phyloP scores from a whole-genome alignment of 352 stramenopile species.

The Thalassiosira delicatula region DNA sequence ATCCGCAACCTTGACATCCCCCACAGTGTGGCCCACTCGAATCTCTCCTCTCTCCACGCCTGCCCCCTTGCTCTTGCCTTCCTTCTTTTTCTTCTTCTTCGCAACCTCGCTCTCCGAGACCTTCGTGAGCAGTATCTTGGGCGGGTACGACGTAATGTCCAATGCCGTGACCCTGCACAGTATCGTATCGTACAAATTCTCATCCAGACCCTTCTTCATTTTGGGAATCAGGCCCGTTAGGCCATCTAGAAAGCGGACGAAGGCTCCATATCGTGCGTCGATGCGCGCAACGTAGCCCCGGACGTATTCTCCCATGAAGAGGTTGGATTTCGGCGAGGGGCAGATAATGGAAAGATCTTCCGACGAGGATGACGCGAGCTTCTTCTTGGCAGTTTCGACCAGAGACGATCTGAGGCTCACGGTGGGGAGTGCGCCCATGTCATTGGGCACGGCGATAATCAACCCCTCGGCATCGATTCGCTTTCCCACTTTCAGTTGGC shows the following conservation, averaged over 20 bases:
- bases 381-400: conserved; percentile 53
- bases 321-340: conserved; percentile 62
- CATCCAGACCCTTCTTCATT: conserved; percentile 75
- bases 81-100: conserved; percentile 51
- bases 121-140: conserved; percentile 76
- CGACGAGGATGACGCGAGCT: conserved; percentile 33
- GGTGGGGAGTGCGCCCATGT: conserved; percentile 60
- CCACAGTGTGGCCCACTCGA: conserved; percentile 70
- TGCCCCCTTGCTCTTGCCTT: conserved; percentile 20
- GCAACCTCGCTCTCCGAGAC: conserved; percentile 48
- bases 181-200: conserved; percentile 75
- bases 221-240: conserved; percentile 84
- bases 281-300: conserved; percentile 77
- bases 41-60: conserved; percentile 14
- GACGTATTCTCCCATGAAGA: conserved; percentile 76
- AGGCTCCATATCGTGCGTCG: conserved; percentile 77
- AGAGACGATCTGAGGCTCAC: conserved; percentile 72
- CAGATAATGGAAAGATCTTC: conserved; percentile 60
- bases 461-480: conserved; percentile 78
- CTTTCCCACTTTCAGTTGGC: conserved; percentile 77
- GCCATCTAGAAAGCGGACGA: conserved; percentile 81
- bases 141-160: conserved; percentile 70
- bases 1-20: conserved; percentile 66
- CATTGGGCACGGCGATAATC: conserved; percentile 72
- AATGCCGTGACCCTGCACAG: conserved; percentile 75